Percentiles rank a stretch among this genome's conserved stretches.
These are phyloP conservation scores for Amesomyces nigricolor DNA, from an alignment of 2,329 filamentous ascomycete species.

Conservation along the genomic window DNA sequence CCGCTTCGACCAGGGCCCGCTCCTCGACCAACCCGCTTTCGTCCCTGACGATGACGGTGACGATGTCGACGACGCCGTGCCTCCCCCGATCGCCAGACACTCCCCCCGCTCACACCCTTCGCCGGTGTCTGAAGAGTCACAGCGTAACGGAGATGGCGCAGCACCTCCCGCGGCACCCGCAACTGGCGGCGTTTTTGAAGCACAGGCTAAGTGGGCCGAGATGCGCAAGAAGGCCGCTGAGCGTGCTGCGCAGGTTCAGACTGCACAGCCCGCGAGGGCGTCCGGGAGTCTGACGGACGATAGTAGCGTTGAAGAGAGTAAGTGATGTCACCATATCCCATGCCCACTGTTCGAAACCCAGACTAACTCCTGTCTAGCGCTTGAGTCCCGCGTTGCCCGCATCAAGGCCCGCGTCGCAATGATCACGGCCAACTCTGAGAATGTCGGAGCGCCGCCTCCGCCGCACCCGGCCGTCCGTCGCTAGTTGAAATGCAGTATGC, in stretches of 20 bases:
- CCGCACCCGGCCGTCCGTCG: slow-evolving; percentile 31
- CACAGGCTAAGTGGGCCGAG: slow-evolving; percentile 85
- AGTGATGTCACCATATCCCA: slow-evolving; percentile 37
- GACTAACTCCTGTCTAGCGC: slow-evolving; percentile 53
- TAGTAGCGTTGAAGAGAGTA: slow-evolving; percentile 84
- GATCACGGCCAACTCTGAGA: slow-evolving; percentile 79
- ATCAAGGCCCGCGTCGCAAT: slow-evolving; percentile 98
- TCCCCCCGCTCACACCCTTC: slow-evolving; percentile 26
- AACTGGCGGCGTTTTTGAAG: slow-evolving; percentile 3
- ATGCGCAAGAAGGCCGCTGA: slow-evolving; percentile 93
- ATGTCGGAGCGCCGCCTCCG: slow-evolving; percentile 34
- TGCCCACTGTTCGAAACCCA: no score
- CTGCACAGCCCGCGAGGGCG: slow-evolving; percentile 32
- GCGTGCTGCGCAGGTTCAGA: slow-evolving; percentile 59
- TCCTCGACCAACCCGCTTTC: slow-evolving; percentile 81
- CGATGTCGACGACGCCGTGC: slow-evolving; percentile 43
- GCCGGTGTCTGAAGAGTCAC: slow-evolving; percentile 25
- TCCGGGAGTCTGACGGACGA: slow-evolving; percentile 50
- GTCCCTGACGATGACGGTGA: slow-evolving; percentile 46
- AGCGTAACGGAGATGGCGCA: slow-evolving; percentile 30
- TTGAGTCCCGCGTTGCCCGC: slow-evolving; percentile 90
- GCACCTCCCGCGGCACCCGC: slow-evolving; percentile 28
- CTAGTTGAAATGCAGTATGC: slow-evolving; percentile 17
- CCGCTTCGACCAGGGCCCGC: slow-evolving; percentile 81
- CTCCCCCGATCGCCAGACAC: slow-evolving; percentile 48